These are phyloP conservation scores for Mortierella claussenii DNA, from an alignment of 192 early-diverging fungal species.

Conservation along the genomic window DNA sequence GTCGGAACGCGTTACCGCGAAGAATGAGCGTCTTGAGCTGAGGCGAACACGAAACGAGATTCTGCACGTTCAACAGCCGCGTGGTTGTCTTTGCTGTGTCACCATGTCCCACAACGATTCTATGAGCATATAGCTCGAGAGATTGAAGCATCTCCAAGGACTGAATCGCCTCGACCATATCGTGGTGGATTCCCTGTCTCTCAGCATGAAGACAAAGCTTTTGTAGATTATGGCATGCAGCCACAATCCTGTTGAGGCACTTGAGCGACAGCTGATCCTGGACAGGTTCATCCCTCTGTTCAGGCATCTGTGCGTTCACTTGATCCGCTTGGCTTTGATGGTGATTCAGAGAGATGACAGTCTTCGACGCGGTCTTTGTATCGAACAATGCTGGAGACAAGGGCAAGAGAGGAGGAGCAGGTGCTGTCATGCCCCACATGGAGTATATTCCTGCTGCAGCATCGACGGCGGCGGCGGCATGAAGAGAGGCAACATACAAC, in stretches of 20 bases:
- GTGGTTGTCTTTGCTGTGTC: background rate
- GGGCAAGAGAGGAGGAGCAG: background rate
- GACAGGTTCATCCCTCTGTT: background rate
- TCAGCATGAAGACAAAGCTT: constrained; percentile 5
- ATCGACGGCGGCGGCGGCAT: background rate
- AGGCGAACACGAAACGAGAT: background rate
- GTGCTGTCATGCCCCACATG: background rate
- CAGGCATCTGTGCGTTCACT: background rate
- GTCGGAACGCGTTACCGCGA: constrained; percentile 15
- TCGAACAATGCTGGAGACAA: too few relatives aligned
- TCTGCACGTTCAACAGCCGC: constrained; percentile 9
- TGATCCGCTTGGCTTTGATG: background rate
- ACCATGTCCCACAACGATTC: background rate
- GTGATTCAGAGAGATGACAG: background rate
- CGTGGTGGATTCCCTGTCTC: constrained; percentile 5
- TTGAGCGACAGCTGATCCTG: constrained; percentile 5
- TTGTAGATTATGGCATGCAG: constrained; percentile 21
- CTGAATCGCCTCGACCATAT: constrained; percentile 5
- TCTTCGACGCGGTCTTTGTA: background rate
- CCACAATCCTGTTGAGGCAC: constrained; percentile 20
- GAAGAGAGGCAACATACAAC: background rate
- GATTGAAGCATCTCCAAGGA: constrained; percentile 1
- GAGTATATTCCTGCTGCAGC: background rate
- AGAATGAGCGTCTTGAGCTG: constrained; percentile 9
- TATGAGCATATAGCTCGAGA: constrained; percentile 11